phyloP scores from a whole-genome alignment of 805 yeast species.

The Ogataea populi-albae region DNA sequence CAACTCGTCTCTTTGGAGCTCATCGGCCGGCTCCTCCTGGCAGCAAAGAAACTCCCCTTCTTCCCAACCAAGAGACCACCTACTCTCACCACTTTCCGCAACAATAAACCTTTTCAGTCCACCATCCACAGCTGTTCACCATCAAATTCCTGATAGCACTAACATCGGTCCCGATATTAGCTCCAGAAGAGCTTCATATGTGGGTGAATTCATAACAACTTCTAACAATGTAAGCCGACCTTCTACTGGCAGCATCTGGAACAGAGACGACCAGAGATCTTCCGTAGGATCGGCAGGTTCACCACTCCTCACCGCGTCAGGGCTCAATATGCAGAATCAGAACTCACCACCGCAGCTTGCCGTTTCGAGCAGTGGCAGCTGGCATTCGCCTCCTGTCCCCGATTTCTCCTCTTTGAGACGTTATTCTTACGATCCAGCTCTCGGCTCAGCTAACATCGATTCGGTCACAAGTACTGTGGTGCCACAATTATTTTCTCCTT shows the following conservation, averaged over 20 bases:
- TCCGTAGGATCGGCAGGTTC: slow-evolving; percentile 27
- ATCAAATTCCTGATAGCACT: slow-evolving; percentile 4
- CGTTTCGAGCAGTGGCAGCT: slow-evolving; percentile 8
- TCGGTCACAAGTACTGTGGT: neutral
- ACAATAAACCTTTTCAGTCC: slow-evolving; percentile 14
- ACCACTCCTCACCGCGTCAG: slow-evolving; percentile 20
- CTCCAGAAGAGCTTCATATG: slow-evolving; percentile 22
- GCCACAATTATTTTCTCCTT: slow-evolving; percentile 3
- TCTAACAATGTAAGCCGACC: slow-evolving; percentile 14
- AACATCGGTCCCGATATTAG: slow-evolving; percentile 9
- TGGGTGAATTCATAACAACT: slow-evolving; percentile 19
- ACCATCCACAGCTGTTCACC: slow-evolving; percentile 6
- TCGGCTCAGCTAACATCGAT: slow-evolving; percentile 10
- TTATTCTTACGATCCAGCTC: slow-evolving; percentile 25
- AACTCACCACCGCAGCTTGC: slow-evolving; percentile 16
- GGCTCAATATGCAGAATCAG: slow-evolving; percentile 6
- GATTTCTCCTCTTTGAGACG: slow-evolving; percentile 24
- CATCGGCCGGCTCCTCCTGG: slow-evolving; percentile 9
- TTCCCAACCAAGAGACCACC: slow-evolving; percentile 11
- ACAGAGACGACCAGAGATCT: slow-evolving; percentile 19
- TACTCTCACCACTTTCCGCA: slow-evolving; percentile 21
- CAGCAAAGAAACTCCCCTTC: slow-evolving; percentile 6
- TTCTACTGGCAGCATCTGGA: slow-evolving; percentile 17
- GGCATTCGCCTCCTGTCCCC: slow-evolving; percentile 27
- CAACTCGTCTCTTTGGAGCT: slow-evolving; percentile 24